Conservation (phyloP, 2,329 filamentous ascomycete species). For the Colletotrichum destructivum region DNA sequence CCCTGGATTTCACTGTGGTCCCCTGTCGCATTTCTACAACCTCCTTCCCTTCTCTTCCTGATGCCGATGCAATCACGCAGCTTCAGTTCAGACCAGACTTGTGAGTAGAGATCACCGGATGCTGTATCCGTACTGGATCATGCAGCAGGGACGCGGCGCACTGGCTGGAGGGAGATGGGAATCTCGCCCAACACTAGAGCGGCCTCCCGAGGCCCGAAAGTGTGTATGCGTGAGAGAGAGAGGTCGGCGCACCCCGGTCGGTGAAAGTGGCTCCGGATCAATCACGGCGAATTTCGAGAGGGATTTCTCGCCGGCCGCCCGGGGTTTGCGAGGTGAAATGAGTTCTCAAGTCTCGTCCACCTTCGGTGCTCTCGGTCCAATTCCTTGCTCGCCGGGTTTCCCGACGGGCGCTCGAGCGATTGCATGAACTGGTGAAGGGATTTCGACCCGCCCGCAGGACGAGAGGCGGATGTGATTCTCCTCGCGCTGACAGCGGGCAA, state of each 20-base stretch:
- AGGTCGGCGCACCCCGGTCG: slow-evolving; percentile 19
- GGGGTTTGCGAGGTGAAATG: slow-evolving; percentile 17
- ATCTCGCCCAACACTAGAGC: neutral
- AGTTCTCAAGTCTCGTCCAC: neutral
- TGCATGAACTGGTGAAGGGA: slow-evolving; percentile 8
- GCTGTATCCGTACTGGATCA: no score
- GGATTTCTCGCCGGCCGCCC: slow-evolving; percentile 4
- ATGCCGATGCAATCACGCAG: neutral
- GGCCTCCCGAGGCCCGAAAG: slow-evolving; percentile 14
- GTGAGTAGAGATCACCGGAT: no score
- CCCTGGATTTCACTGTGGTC: slow-evolving; percentile 24
- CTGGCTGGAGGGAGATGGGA: neutral
- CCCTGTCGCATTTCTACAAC: neutral
- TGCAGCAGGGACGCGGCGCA: no score
- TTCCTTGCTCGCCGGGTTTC: slow-evolving; percentile 26
- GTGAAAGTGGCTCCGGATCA: slow-evolving; percentile 33
- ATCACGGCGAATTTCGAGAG: slow-evolving; percentile 31
- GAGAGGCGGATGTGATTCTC: neutral
- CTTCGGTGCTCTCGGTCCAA: slow-evolving; percentile 37
- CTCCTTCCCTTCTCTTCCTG: neutral
- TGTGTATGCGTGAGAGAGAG: no score
- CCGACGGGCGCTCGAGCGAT: slow-evolving; percentile 8
- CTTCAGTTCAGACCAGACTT: neutral
- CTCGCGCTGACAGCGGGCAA: neutral
- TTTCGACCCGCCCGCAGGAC: slow-evolving; percentile 14